phyloP scores from a whole-genome alignment of 2,329 filamentous ascomycete genomes.

The Fusarium euwallaceae region DNA sequence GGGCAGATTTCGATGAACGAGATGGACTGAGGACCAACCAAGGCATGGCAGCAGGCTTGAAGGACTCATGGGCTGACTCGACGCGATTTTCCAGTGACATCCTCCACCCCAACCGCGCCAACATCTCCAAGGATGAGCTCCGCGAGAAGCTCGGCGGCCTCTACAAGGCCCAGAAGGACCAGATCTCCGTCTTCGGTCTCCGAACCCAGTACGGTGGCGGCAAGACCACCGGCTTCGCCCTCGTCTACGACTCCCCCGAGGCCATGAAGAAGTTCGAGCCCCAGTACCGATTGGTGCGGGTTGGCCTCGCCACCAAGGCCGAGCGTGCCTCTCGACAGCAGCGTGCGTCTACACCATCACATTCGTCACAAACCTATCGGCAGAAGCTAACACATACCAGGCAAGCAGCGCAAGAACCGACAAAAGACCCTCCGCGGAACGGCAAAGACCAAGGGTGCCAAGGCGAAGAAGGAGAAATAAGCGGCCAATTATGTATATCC shows the following conservation, averaged over 20 bases:
- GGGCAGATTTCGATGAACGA: not conserved
- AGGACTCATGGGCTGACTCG: slow-evolving; percentile 37
- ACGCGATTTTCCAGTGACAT: slow-evolving; percentile 80
- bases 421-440: slow-evolving; percentile 98
- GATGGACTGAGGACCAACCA: slow-evolving; percentile 6
- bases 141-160: slow-evolving; percentile 92
- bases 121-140: slow-evolving; percentile 99
- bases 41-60: slow-evolving; percentile 17
- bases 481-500: slow-evolving; percentile 56
- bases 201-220: slow-evolving; percentile 99
- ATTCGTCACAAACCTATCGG: not conserved
- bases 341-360: slow-evolving; percentile 75
- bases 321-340: slow-evolving; percentile 99
- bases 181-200: slow-evolving; percentile 98
- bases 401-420: slow-evolving; percentile 99
- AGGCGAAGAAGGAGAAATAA: slow-evolving; percentile 95
- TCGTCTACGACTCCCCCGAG: slow-evolving; percentile 98
- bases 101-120: slow-evolving; percentile 97
- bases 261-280: slow-evolving; percentile 99
- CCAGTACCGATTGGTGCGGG: slow-evolving; percentile 94
- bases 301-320: slow-evolving; percentile 92
- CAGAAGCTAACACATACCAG: slow-evolving; percentile 63
- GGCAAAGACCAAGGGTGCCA: slow-evolving; percentile 96
- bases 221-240: slow-evolving; percentile 99
- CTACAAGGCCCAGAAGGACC: slow-evolving; percentile 98